Base-by-base conservation (phyloP, 768 basidiomycete species). In the Hypholoma sublateritium region DNA sequence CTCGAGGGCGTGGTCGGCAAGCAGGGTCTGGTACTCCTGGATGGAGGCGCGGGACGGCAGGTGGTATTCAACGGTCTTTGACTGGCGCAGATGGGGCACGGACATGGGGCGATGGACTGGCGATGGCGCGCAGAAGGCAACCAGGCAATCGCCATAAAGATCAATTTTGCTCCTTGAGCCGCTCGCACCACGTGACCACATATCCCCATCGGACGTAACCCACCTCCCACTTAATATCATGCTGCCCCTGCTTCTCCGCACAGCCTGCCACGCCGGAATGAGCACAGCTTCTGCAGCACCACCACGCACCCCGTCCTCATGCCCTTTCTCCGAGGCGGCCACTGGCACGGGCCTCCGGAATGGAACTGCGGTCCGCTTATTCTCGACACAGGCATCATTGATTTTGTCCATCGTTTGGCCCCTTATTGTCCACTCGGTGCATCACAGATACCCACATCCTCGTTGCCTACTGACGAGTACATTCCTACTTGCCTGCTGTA, bases 41-140 rank as follows among this genome's bases (percentile, higher is more conserved):
- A 91, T 86, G 61, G 86, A 88, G 69, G 88, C 83, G 43, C 88
- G 75, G 11, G 86, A 87, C 2, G 89, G 89, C 16, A 86, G 77
- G 73, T 89, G 85, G 69, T 89, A 87, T 66, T 92, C 88, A 69
- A 93, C 78, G 14, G 88, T 85, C 77, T 82, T 87, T 24, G 85
- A 86, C 63, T 78, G 76, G 62, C 76, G 73, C 60, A 71, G 75
- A 61, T 74, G 77, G 74, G 62, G 39, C 41, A 35, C 42, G 43
- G 53, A 53, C 53, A 53, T 53, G 53, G 42, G 28, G 32, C 22
- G 46, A 41, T 41, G 13, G 39, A 17, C 39, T 6, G 22, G 22
- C 19, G 46, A 47, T 47, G 46, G 46, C 46, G 46, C 46, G 46
- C 46, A 28, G 19, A 25, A 47, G 25, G 46, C 22, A 47, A 28